phyloP scores from a whole-genome alignment of 2,329 filamentous ascomycete species.

The Cercospora sp. region DNA sequence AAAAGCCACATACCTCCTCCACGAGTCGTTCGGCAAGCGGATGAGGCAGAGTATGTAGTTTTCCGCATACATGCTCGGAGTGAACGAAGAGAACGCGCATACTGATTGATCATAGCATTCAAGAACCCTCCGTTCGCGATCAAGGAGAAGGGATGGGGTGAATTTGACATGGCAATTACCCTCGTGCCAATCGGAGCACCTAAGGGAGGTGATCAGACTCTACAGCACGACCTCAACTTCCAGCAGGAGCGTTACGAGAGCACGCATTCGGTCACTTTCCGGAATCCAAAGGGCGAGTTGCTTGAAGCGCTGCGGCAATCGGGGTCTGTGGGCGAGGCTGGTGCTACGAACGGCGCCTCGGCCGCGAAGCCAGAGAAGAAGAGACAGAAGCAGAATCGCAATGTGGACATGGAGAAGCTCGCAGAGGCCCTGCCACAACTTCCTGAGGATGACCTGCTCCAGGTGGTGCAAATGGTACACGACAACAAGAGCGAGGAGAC shows the following conservation, averaged over 20 bases:
- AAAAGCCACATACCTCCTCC: slow-evolving; percentile 88
- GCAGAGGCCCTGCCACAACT: slow-evolving; percentile 88
- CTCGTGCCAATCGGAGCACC: slow-evolving; percentile 69
- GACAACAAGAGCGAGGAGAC: slow-evolving; percentile 94
- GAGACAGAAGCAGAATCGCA: slow-evolving; percentile 54
- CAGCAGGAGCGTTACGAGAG: slow-evolving; percentile 76
- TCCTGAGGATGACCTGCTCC: slow-evolving; percentile 86
- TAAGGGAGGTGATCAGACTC: slow-evolving; percentile 76
- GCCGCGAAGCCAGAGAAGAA: slow-evolving; percentile 71
- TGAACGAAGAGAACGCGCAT: neutral
- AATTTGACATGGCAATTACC: slow-evolving; percentile 92
- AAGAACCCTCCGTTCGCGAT: slow-evolving; percentile 84
- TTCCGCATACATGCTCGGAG: neutral
- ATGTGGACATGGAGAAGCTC: slow-evolving; percentile 92
- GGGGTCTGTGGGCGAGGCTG: slow-evolving; percentile 63
- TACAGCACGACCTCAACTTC: slow-evolving; percentile 93
- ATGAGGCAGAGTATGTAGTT: slow-evolving; percentile 58
- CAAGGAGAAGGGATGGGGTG: slow-evolving; percentile 94
- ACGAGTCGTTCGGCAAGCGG: slow-evolving; percentile 86
- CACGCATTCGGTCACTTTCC: slow-evolving; percentile 78
- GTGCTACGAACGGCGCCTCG: slow-evolving; percentile 57
- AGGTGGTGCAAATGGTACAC: slow-evolving; percentile 96
- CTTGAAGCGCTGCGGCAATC: slow-evolving; percentile 77
- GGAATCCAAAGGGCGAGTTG: slow-evolving; percentile 87
- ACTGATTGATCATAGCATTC: slow-evolving; percentile 55